Conservation (phyloP, 441 rosid genomes). For the Hypseocharis bilobata region DNA sequence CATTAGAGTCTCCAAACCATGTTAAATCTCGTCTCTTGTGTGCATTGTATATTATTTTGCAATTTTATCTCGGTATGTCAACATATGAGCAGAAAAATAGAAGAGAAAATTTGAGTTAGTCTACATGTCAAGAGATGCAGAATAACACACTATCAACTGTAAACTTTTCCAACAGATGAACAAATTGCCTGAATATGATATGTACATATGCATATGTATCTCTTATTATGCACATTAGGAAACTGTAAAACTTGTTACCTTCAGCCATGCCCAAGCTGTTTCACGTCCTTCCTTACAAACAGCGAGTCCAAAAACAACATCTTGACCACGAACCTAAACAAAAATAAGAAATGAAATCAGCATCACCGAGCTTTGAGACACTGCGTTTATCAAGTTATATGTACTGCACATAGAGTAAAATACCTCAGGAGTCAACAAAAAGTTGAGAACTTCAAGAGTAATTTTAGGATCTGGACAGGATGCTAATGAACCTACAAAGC, state of each 20-base stretch:
- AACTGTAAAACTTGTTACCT: constrained; percentile 29
- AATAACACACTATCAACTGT: neutral
- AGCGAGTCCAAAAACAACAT: constrained; percentile 57
- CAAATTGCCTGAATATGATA: constrained; percentile 2
- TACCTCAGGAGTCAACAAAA: constrained; percentile 74
- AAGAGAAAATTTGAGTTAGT: neutral
- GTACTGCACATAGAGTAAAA: too few species aligned
- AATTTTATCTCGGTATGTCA: neutral
- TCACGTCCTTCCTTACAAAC: constrained; percentile 75
- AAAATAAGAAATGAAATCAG: constrained; percentile 6
- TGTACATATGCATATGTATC: neutral
- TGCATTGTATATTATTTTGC: neutral
- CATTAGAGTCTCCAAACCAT: too few species aligned
- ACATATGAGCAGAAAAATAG: neutral
- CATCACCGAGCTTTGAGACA: constrained; percentile 8
- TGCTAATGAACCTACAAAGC: constrained; percentile 55
- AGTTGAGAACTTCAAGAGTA: constrained; percentile 63
- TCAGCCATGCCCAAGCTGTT: constrained; percentile 82
- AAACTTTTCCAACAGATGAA: neutral
- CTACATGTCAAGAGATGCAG: neutral
- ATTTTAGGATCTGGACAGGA: constrained; percentile 56
- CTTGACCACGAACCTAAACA: constrained; percentile 76
- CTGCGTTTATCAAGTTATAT: neutral
- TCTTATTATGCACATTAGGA: neutral
- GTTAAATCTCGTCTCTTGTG: neutral